Conservation (phyloP, 805 yeast species). For the Clavispora fructus region DNA sequence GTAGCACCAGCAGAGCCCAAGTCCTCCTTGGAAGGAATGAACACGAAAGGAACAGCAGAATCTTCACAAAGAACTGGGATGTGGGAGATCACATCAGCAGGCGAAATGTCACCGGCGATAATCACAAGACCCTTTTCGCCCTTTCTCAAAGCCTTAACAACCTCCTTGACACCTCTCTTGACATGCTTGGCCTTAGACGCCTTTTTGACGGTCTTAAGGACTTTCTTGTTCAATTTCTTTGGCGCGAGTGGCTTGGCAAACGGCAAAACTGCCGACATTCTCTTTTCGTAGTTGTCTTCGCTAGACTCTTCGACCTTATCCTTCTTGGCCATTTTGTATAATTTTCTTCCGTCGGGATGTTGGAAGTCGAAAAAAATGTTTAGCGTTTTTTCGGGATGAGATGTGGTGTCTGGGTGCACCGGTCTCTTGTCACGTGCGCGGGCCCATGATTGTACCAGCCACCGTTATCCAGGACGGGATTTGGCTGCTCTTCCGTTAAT, state of each 20-base stretch:
- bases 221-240: constrained; percentile 91
- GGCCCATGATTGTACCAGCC: neutral
- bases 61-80: constrained; percentile 98
- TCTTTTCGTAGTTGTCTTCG: constrained; percentile 84
- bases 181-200: constrained; percentile 98
- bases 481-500: too few relatives aligned
- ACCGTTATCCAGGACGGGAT: too few relatives aligned
- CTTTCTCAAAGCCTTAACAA: constrained; percentile 93
- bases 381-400: constrained; percentile 8
- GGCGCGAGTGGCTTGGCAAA: constrained; percentile 95
- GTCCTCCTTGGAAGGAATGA: constrained; percentile 96
- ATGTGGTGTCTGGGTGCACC: neutral
- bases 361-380: neutral
- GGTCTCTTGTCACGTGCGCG: neutral
- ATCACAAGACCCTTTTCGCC: constrained; percentile 96
- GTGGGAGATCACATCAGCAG: constrained; percentile 95
- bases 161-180: constrained; percentile 98
- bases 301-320: constrained; percentile 35
- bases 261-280: constrained; percentile 85
- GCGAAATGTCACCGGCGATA: constrained; percentile 97
- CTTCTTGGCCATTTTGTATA: constrained; percentile 37
- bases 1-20: constrained; percentile 99
- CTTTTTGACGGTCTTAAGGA: constrained; percentile 91
- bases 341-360: neutral
- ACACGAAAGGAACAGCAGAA: constrained; percentile 80